phyloP scores from a whole-genome alignment of 2,329 filamentous ascomycete genomes.

The Arthroderma uncinatum region DNA sequence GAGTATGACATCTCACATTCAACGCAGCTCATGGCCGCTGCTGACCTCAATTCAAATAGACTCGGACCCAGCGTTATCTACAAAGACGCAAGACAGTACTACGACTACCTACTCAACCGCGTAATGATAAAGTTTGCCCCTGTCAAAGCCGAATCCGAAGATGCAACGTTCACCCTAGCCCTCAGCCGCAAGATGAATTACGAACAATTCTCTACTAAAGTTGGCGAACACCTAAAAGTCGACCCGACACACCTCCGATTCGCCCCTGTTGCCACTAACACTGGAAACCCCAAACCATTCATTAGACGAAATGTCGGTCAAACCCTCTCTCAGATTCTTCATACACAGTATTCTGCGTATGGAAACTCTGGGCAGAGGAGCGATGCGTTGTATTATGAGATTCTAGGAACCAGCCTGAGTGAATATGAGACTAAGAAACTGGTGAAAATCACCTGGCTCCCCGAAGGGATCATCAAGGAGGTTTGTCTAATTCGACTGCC shows the following conservation, averaged over 20 bases:
- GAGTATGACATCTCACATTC: slow-evolving; percentile 17
- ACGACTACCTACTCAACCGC: slow-evolving; percentile 84
- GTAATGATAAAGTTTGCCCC: slow-evolving; percentile 69
- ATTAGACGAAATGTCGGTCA: slow-evolving; percentile 63
- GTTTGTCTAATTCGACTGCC: slow-evolving; percentile 37
- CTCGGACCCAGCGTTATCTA: slow-evolving; percentile 39
- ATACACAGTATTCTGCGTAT: slow-evolving; percentile 60
- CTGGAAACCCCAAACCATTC: slow-evolving; percentile 62
- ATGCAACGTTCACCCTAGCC: slow-evolving; percentile 62
- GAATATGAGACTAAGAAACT: slow-evolving; percentile 89
- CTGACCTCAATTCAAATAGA: slow-evolving; percentile 10
- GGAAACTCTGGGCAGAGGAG: slow-evolving; percentile 55
- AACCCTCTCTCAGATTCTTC: slow-evolving; percentile 68
- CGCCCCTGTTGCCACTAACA: slow-evolving; percentile 68
- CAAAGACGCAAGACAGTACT: slow-evolving; percentile 68
- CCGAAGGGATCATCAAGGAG: slow-evolving; percentile 85
- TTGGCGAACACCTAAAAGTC: slow-evolving; percentile 64
- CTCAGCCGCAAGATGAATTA: slow-evolving; percentile 85
- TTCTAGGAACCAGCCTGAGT: slow-evolving; percentile 84
- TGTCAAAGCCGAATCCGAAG: slow-evolving; percentile 37
- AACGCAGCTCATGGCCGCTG: neutral
- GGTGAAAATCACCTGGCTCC: slow-evolving; percentile 71
- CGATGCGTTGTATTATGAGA: slow-evolving; percentile 81
- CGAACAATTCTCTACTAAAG: slow-evolving; percentile 72
- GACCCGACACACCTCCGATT: slow-evolving; percentile 84